Base-by-base conservation (phyloP, 2,329 filamentous ascomycete species). In the Stagonosporopsis vannaccii region DNA sequence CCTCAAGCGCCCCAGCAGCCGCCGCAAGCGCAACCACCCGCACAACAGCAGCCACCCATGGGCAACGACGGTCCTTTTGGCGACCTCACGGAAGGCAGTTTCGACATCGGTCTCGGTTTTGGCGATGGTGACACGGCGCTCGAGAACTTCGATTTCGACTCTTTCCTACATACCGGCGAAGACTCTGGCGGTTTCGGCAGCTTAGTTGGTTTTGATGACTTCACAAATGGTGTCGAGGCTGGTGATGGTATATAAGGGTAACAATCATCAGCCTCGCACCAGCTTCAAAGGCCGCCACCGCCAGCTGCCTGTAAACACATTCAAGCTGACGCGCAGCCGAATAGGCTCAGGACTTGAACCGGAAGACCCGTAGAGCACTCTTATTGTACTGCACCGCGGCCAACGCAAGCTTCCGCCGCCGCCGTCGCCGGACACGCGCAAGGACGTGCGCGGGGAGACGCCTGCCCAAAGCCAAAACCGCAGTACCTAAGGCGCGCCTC, bases 71-170 rank as follows among this genome's bases (percentile, higher is more conserved):
- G 67, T 32, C 75, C 76, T 6, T 80, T 80, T 60, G 78, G 78
- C 47, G 74, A 70, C 46, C 65, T 80, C 32, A 67, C 64, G 53
- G 75, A 78, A 49, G 75, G 75, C 67, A 69, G 71, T 58, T 72
- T 76, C 51, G 75, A 71, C 40, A 68, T 80, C 51, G 75, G 76
- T 51, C 77, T 80, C 58, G 71, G 69, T 43, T 65, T 72, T 80
- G 80, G 80, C 78, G 73, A 84, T 78, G 54, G 66, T 83, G 46
- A 59, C 84, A 80, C 92, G 86, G 82, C 90, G 82, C 79, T 86
- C 79, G 66, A 87, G 79, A 76, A 83, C 83, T 88, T 89, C 70
- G 85, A 89, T 72, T 89, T 89, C 70, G 86, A 88, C 68, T 85
- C 83, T 15, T 89, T 88, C 77, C 77, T 89, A 48, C 85, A 87